phyloP scores from a whole-genome alignment of 1,284 basidiomycete species.

The Apiotrichum akiyoshidainum region DNA sequence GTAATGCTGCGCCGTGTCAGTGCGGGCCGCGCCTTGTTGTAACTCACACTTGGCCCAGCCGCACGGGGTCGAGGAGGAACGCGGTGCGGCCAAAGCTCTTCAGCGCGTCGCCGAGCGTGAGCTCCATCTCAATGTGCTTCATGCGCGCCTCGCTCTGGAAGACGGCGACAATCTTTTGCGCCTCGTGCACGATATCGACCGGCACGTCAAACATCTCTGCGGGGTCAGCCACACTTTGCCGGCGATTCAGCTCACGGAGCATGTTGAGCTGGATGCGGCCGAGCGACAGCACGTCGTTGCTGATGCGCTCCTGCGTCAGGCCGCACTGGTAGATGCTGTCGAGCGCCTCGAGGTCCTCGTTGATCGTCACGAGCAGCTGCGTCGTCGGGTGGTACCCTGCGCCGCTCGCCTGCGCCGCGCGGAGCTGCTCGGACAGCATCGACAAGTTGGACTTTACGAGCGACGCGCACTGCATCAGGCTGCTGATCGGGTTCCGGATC shows the following conservation, averaged over 20 bases:
- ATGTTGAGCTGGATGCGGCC: conserved; percentile 50
- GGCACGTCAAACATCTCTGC: conserved; percentile 39
- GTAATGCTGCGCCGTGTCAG: conserved; percentile 23
- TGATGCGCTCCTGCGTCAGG: conserved; percentile 51
- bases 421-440: conserved; percentile 35
- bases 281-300: conserved; percentile 50
- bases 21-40: neutral
- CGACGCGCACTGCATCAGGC: conserved; percentile 34
- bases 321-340: conserved; percentile 47
- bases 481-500: conserved; percentile 29
- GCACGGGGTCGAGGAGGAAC: conserved; percentile 47
- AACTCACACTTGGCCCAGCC: conserved; percentile 43
- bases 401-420: neutral
- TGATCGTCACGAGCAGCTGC: conserved; percentile 31
- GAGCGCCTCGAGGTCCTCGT: conserved; percentile 41
- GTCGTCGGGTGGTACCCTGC: conserved; percentile 8
- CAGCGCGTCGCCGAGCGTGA: conserved; percentile 29
- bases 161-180: conserved; percentile 40
- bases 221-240: neutral
- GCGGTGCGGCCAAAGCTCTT: conserved; percentile 13
- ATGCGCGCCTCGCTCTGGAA: conserved; percentile 43
- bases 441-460: conserved; percentile 43
- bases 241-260: conserved; percentile 16
- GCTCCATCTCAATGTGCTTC: conserved; percentile 35
- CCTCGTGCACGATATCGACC: conserved; percentile 44